Evolutionary conservation across 108 stramenopile species (phyloP), one percentile per base, ranked within the genome.

Genomic region (Skeletonema grethae): DNA sequence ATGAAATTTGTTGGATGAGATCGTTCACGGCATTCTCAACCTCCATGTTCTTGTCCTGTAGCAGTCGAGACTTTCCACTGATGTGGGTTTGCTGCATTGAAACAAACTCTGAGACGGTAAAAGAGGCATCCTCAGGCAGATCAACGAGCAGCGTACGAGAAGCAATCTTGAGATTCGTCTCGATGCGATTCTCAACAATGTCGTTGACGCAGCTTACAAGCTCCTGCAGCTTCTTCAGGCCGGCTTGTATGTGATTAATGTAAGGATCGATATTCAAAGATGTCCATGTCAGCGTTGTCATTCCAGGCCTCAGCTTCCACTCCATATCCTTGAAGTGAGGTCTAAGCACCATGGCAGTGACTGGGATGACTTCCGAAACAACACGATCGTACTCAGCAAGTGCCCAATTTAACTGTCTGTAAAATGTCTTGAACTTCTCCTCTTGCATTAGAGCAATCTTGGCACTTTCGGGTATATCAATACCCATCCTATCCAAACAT

Each of bases 321-420:
- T 97, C 96, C 89, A 96, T 89, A 81, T 95, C 96, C 57, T 89
- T 91, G 73, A 97, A 90, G 75, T 93, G 91, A 5, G 95, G 92
- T 46, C 82, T 76, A 18, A 87, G 55, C 5, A 93, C 86, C 84
- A 89, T 83, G 32, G 95, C 89, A 20, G 93, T 93, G 29, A 94
- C 92, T 11, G 96, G 96, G 39, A 96, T 90, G 38, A 97, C 93
- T 64, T 87, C 84, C 28, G 84, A 78, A 25, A 87, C 85, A 35
- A 96, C 85, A 32, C 91, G 88, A 63, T 94, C 92, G 65, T 94
- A 96, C 83, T 96, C 94, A 12, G 79, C 65, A 13, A 96, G 84
- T 10, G 90, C 91, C 91, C 91, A 94, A 43, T 93, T 86, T 15
- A 96, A 82, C 59, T 94, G 87, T 57, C 86, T 73, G 82, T 94